Base-by-base conservation (phyloP, 2,329 filamentous ascomycete species). In the Aaosphaeria arxii region DNA sequence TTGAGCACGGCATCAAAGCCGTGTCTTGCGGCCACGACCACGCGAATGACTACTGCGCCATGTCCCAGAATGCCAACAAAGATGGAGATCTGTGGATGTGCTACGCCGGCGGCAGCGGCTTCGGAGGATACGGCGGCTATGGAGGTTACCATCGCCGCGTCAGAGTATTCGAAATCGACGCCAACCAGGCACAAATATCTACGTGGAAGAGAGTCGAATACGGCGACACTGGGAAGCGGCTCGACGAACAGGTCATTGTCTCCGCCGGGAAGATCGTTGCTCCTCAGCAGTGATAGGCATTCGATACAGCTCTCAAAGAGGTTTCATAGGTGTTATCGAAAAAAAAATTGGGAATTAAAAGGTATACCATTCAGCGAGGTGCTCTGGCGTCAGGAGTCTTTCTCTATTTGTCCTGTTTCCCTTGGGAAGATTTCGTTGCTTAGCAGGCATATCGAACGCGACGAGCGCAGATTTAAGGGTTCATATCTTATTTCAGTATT, bases 21-120 rank as follows among this genome's bases (percentile, higher is more conserved):
- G 89, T 95, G 53, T 92, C 89, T 61, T 95, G 89, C 64, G 92
- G 92, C 66, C 92, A 97, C 67, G 94, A 99, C 64, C 94, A 99
- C 66, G 92, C 88, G 56, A 99, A 99, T 66, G 94, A 99, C 64
- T 97, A 96, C 70, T 99, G 94, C 70, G 85, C 88, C 54, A 79
- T 96, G 1, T 66, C 70, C 31, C 67, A 67, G 43, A 58, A 65
- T 6, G 70, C 75, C 4, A 71, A 61, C 0, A 59, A 60, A 38
- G 60, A 75, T 32, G 70, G 76, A 30, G 74, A 86, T 30, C 74
- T 97, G 2, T 99, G 94, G 94, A 96, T 99, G 91, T 99, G 94
- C 76, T 97, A 97, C 70, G 92, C 86, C 6, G 94, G 94, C 31
- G 94, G 88, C 29, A 83, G 85, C 30, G 94, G 94, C 1, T 96